A percentile compares a stretch with the other conserved stretches of the same genome.
Evolutionary conservation across 352 stramenopile genomes (phyloP).

Genomic region (Globisporangium emineosum): DNA sequence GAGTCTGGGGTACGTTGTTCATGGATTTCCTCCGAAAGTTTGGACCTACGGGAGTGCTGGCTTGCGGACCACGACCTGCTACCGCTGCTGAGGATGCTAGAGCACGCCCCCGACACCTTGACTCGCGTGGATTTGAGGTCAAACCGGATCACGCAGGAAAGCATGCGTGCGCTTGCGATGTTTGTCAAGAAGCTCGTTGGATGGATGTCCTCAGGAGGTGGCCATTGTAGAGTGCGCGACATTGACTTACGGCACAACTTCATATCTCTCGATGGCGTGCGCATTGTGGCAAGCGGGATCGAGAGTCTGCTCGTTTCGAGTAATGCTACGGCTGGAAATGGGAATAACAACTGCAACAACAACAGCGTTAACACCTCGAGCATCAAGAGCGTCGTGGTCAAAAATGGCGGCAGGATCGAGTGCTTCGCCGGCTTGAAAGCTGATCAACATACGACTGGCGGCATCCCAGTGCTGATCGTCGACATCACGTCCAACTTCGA

Average conservation of each 20-base stretch:
- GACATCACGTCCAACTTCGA: constrained; percentile 54
- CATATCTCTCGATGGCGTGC: constrained; percentile 63
- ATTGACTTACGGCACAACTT: constrained; percentile 71
- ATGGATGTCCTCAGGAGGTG: neutral
- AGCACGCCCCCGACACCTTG: constrained; percentile 22
- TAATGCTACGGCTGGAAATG: neutral
- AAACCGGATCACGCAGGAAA: constrained; percentile 60
- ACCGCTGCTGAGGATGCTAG: constrained; percentile 38
- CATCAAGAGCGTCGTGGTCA: constrained; percentile 42
- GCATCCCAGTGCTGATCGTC: constrained; percentile 32
- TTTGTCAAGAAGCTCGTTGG: constrained; percentile 25
- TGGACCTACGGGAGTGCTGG: constrained; percentile 52
- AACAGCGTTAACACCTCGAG: neutral
- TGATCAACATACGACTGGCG: constrained; percentile 11
- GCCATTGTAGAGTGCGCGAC: constrained; percentile 24
- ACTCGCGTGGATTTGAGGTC: constrained; percentile 46
- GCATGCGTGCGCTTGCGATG: constrained; percentile 31
- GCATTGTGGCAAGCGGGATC: constrained; percentile 43
- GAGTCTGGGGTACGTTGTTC: constrained; percentile 1
- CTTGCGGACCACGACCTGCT: constrained; percentile 48
- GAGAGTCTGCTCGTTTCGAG: constrained; percentile 24
- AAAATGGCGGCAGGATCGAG: constrained; percentile 48
- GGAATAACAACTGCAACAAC: neutral
- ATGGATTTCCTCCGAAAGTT: constrained; percentile 18
- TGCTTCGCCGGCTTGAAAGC: constrained; percentile 31